phyloP scores from a whole-genome alignment of 768 basidiomycete species.

The Xerocomellus chrysenteron region DNA sequence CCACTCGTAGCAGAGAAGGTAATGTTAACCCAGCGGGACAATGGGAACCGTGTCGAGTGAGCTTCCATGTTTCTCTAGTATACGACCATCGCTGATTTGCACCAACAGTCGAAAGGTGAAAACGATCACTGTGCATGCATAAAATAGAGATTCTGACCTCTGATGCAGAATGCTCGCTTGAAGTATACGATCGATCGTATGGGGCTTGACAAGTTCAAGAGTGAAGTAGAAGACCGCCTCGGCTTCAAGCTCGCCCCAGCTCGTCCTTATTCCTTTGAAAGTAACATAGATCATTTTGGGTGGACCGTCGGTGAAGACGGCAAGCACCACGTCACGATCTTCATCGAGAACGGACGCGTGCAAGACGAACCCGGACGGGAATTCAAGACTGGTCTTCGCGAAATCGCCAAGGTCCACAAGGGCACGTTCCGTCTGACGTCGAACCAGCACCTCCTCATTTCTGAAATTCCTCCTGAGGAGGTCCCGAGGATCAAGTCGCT shows the following conservation, averaged over 20 bases:
- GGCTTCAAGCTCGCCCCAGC: conserved; percentile 75
- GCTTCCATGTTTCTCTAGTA: conserved; percentile 28
- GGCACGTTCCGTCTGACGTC: conserved; percentile 91
- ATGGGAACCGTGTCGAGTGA: conserved; percentile 93
- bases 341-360: conserved; percentile 98
- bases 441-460: conserved; percentile 91
- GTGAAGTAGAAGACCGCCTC: conserved; percentile 85
- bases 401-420: conserved; percentile 94
- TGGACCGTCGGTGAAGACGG: conserved; percentile 90
- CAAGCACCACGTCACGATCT: conserved; percentile 86
- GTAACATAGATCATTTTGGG: conserved; percentile 92
- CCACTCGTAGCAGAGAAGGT: conserved; percentile 86
- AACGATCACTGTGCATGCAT: not conserved
- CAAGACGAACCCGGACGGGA: conserved; percentile 87
- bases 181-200: conserved; percentile 98
- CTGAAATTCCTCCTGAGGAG: conserved; percentile 76
- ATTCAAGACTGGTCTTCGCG: conserved; percentile 90
- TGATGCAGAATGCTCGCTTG: conserved; percentile 73
- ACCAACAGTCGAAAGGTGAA: conserved; percentile 53
- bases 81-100: not conserved
- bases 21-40: conserved; percentile 91
- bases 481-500: conserved; percentile 74
- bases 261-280: conserved; percentile 76
- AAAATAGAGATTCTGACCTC: conserved; percentile 10
- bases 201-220: conserved; percentile 84